Conservation (phyloP, 2,329 filamentous ascomycete genomes). For the Penicillium glabrum region DNA sequence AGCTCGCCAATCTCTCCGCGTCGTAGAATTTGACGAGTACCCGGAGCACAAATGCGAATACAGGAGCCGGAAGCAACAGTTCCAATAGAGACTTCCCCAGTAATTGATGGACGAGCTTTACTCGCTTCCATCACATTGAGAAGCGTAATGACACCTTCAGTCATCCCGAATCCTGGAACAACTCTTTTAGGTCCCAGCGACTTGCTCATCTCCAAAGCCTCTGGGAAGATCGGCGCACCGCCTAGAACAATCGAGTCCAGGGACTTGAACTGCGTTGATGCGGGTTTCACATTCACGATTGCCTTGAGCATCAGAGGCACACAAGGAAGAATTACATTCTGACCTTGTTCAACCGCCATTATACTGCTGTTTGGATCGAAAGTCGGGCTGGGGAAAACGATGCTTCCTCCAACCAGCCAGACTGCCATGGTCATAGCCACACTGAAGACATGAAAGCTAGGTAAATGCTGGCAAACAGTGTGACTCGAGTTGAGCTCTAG, state of each 20-base stretch:
- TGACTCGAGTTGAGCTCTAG: background rate
- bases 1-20: background rate
- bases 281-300: background rate
- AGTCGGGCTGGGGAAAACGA: background rate
- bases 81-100: background rate
- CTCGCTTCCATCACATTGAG: background rate
- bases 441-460: background rate
- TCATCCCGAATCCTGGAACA: background rate
- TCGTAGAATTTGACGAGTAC: background rate
- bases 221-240: background rate
- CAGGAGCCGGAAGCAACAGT: background rate
- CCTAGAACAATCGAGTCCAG: background rate
- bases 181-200: background rate
- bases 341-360: background rate
- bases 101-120: background rate
- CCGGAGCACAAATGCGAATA: background rate
- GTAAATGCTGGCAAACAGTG: background rate
- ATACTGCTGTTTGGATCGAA: background rate
- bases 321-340: background rate
- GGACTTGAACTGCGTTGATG: background rate
- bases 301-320: background rate
- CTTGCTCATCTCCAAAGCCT: background rate
- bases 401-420: background rate
- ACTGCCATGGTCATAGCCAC: background rate
- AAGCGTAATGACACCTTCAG: background rate